phyloP scores from a whole-genome alignment of 2,329 filamentous ascomycete genomes.

The Fusarium anthophilum region DNA sequence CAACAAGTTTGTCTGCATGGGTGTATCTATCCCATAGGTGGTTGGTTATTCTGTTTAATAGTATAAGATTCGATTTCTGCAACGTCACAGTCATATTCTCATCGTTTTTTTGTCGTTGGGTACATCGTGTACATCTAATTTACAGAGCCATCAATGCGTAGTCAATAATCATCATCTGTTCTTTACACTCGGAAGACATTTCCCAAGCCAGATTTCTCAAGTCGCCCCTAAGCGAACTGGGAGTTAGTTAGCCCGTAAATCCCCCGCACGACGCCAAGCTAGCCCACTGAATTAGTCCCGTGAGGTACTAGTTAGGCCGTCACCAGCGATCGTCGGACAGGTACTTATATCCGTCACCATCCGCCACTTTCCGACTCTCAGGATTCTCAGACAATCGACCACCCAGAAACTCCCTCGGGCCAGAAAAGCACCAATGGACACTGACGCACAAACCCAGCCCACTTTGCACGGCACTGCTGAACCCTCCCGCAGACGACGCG shows the following conservation, averaged over 20 bases:
- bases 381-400: background rate
- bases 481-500: background rate
- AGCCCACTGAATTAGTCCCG: background rate
- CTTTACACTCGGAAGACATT: background rate
- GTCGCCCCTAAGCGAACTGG: background rate
- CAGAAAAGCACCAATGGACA: background rate
- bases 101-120: fast-evolving
- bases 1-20: fast-evolving
- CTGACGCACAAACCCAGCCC: background rate
- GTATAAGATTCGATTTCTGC: background rate
- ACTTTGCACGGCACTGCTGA: background rate
- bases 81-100: background rate
- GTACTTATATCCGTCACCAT: background rate
- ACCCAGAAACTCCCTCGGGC: fast-evolving
- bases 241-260: background rate
- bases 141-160: fast-evolving
- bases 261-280: background rate
- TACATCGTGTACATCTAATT: fast-evolving
- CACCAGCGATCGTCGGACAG: fast-evolving
- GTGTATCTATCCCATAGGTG: background rate
- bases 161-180: fast-evolving
- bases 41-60: background rate
- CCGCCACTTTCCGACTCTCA: background rate
- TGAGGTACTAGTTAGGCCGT: no score
- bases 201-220: background rate